Conservation (phyloP, 257 asterid species). For the Capsicum pubescens region DNA sequence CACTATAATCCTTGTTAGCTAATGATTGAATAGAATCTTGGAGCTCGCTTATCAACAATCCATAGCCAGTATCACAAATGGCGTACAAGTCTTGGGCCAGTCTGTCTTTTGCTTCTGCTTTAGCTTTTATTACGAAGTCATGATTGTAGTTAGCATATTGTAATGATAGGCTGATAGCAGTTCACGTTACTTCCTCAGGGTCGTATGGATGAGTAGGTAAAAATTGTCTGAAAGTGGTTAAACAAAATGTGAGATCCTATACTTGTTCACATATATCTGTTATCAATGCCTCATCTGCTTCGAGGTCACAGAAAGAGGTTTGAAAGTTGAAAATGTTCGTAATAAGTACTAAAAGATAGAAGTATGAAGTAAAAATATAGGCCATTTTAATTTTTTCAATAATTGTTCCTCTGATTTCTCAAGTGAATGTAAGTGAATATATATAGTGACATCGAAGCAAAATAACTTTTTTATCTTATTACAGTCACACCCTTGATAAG, state of each 20-base stretch:
- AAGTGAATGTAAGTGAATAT: not conserved
- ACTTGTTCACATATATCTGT: too few species aligned
- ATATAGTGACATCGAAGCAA: not conserved
- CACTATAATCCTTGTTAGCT: not conserved
- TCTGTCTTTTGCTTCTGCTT: not conserved
- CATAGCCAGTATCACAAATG: not conserved
- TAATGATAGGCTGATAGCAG: not conserved
- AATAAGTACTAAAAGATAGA: too few species aligned
- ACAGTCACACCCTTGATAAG: too few species aligned
- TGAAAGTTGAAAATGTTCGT: too few species aligned
- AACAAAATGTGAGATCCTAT: too few species aligned
- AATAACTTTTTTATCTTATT: not conserved
- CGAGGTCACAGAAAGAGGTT: too few species aligned
- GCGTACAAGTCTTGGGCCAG: not conserved
- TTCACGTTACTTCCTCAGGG: not conserved
- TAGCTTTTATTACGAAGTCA: not conserved
- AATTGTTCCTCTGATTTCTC: not conserved
- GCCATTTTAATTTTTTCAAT: not conserved
- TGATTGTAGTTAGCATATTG: not conserved
- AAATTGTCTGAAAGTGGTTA: not conserved
- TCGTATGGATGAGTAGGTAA: not conserved
- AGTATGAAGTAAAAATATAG: too few species aligned
- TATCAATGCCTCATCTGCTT: too few species aligned
- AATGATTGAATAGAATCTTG: not conserved
- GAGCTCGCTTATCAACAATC: not conserved